A percentile compares a stretch with the other conserved stretches of the same genome.
Conservation (phyloP, 176 grass and related monocot species). For the Zoysia pacifica region DNA sequence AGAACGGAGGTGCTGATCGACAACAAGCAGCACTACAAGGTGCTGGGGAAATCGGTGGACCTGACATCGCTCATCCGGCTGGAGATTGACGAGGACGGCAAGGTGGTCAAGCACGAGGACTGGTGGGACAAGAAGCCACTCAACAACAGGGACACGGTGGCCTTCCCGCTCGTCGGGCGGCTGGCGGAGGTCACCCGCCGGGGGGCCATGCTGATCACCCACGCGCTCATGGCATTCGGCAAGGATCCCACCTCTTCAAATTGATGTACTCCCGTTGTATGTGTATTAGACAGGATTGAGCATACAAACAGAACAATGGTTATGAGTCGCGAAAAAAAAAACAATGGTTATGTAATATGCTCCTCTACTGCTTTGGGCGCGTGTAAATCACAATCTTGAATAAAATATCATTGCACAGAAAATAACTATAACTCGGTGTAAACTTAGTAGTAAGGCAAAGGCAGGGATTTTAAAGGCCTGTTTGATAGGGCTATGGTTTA, state of each 20-base stretch:
- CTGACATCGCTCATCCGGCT: constrained; percentile 44
- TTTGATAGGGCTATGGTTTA: too few relatives aligned
- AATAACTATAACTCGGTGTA: too few relatives aligned
- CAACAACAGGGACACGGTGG: constrained; percentile 49
- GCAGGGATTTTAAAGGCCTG: too few relatives aligned
- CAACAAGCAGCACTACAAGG: constrained; percentile 60
- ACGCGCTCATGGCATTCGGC: constrained; percentile 57
- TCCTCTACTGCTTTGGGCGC: too few relatives aligned
- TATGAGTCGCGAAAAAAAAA: too few relatives aligned
- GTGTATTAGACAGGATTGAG: too few relatives aligned
- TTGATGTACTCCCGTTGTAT: too few relatives aligned
- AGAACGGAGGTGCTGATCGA: constrained; percentile 47
- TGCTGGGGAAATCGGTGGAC: constrained; percentile 35
- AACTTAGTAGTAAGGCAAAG: too few relatives aligned
- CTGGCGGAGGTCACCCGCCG: constrained; percentile 41
- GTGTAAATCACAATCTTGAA: too few relatives aligned
- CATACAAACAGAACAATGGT: too few relatives aligned
- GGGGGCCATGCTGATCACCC: constrained; percentile 62
- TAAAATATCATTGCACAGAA: too few relatives aligned
- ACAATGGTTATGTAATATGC: too few relatives aligned
- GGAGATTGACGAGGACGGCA: constrained; percentile 41
- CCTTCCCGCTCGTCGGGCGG: constrained; percentile 36
- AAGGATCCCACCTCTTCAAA: constrained; percentile 41
- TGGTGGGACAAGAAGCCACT: constrained; percentile 65
- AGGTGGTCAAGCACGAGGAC: constrained; percentile 39